phyloP scores from a whole-genome alignment of 371 early-diverging fungal species.

The Syncephalastrum racemosum region DNA sequence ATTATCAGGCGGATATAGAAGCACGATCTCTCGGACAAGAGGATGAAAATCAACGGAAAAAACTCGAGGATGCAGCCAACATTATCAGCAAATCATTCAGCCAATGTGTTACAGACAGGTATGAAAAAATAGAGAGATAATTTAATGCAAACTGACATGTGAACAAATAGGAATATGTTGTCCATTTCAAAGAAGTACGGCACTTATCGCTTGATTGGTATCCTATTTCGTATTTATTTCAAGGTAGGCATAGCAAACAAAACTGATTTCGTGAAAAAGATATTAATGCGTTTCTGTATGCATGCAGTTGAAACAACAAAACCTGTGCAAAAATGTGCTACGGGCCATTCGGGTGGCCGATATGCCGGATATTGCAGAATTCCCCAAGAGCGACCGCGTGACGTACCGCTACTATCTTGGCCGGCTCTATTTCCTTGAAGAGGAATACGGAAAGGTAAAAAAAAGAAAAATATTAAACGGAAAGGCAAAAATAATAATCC shows the following conservation, averaged over 20 bases:
- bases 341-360: conserved; percentile 72
- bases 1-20: conserved; percentile 57
- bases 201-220: conserved; percentile 80
- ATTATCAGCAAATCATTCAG: conserved; percentile 86
- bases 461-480: not conserved
- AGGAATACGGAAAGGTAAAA: conserved; percentile 66
- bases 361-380: conserved; percentile 71
- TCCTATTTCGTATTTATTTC: conserved; percentile 84
- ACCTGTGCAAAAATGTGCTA: conserved; percentile 82
- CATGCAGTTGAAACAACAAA: conserved; percentile 66
- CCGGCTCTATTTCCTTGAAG: conserved; percentile 78
- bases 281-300: not conserved
- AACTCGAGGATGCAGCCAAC: conserved; percentile 84
- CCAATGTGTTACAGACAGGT: conserved; percentile 83
- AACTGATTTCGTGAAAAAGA: not conserved
- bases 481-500: not conserved
- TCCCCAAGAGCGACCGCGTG: conserved; percentile 84
- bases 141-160: not conserved
- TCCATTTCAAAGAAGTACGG: conserved; percentile 85
- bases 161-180: conserved; percentile 35
- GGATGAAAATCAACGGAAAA: conserved; percentile 43
- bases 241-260: conserved; percentile 48
- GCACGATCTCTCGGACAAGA: conserved; percentile 8
- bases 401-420: conserved; percentile 86
- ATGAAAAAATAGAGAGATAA: conserved; percentile 13